Percentiles rank a stretch among this genome's conserved stretches.
phyloP scores from a whole-genome alignment of 805 yeast genomes.

The Blastobotrys parvus region DNA sequence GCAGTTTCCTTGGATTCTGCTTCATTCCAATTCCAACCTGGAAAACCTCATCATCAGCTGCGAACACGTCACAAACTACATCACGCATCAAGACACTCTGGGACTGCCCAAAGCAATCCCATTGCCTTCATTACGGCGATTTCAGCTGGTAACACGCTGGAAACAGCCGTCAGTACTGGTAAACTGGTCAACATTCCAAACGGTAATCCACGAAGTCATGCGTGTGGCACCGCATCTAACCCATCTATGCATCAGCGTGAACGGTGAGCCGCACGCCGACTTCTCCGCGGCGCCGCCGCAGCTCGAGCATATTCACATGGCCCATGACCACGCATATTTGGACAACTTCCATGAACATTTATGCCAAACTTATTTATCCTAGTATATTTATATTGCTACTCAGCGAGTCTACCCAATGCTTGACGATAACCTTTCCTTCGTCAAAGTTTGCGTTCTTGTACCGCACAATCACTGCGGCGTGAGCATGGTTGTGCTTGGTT shows the following conservation, averaged over 20 bases:
- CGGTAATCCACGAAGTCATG: not conserved
- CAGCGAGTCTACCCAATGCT: constrained; percentile 57
- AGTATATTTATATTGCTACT: too few relatives aligned
- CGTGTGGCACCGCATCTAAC: not conserved
- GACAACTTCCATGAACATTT: not conserved
- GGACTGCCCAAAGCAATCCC: not conserved
- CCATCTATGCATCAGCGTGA: not conserved
- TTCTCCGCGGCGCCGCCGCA: not conserved
- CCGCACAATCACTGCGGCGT: constrained; percentile 75
- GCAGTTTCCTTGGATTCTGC: not conserved
- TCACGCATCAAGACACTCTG: not conserved
- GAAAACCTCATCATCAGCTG: not conserved
- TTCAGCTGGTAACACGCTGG: not conserved
- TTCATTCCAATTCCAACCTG: not conserved
- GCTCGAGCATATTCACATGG: not conserved
- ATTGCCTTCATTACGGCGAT: not conserved
- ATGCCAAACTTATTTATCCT: not conserved
- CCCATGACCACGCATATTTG: not conserved
- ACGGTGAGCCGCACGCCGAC: not conserved
- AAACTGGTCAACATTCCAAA: not conserved
- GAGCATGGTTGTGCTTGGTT: constrained; percentile 57
- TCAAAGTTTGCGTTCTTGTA: constrained; percentile 43
- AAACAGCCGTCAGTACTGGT: not conserved
- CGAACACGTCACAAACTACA: not conserved
- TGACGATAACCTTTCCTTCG: constrained; percentile 63